A percentile compares a stretch with the other conserved stretches of the same genome.
phyloP scores from a whole-genome alignment of 108 stramenopile genomes.

The Cyclotella baltica region DNA sequence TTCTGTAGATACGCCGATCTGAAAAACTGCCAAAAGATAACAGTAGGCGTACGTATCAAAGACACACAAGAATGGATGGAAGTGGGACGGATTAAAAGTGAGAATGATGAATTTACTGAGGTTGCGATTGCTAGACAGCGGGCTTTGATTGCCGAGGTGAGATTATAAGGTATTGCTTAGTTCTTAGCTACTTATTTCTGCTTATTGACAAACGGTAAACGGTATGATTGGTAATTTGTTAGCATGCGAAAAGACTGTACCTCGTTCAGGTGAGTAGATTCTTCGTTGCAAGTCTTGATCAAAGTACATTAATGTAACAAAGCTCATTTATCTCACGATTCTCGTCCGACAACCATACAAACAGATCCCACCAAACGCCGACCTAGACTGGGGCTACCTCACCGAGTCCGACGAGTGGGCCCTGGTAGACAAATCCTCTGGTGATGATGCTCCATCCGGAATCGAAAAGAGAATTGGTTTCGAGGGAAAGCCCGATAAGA shows the following conservation, averaged over 20 bases:
- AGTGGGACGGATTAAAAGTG: constrained; percentile 70
- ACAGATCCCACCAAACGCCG: constrained; percentile 67
- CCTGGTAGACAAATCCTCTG: constrained; percentile 61
- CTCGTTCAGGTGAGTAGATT: constrained; percentile 46
- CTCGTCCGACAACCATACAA: neutral
- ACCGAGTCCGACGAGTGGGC: constrained; percentile 50
- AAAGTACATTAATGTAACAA: no score
- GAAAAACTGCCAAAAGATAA: constrained; percentile 57
- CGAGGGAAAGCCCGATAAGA: constrained; percentile 75
- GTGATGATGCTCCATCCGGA: constrained; percentile 54
- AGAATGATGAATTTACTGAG: constrained; percentile 55
- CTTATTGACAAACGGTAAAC: no score
- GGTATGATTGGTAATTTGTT: no score
- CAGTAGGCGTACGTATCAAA: constrained; percentile 63
- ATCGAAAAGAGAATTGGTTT: constrained; percentile 86
- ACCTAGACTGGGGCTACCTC: constrained; percentile 71
- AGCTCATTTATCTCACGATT: neutral
- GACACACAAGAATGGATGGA: constrained; percentile 67
- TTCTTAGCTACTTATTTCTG: no score
- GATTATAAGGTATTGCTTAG: no score
- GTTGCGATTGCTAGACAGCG: constrained; percentile 74
- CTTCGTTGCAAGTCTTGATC: no score
- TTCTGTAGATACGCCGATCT: constrained; percentile 60
- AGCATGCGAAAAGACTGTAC: constrained; percentile 73
- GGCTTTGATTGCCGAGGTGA: constrained; percentile 78